phyloP scores from a whole-genome alignment of 176 grass and related monocot genomes.

The Carex littledalei region DNA sequence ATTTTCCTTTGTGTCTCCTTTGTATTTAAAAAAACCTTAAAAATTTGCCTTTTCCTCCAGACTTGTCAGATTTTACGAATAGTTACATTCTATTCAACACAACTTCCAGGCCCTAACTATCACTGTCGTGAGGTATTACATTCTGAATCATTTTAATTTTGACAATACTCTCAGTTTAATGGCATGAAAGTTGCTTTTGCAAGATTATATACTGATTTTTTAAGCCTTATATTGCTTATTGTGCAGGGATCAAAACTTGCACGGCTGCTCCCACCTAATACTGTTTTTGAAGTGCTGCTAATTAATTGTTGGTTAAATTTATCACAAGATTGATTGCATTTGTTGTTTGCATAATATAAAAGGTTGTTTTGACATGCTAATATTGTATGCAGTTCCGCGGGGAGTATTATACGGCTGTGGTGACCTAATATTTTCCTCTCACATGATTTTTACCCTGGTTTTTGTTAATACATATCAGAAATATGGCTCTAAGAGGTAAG shows the following conservation, averaged over 20 bases:
- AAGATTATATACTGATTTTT: neutral
- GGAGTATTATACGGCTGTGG: conserved; percentile 91
- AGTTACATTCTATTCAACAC: conserved; percentile 91
- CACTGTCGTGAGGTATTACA: conserved; percentile 88
- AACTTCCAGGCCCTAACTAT: conserved; percentile 97
- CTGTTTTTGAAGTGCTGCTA: conserved; percentile 68
- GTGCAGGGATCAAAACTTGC: conserved; percentile 73
- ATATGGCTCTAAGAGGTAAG: conserved; percentile 89
- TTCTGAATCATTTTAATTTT: neutral
- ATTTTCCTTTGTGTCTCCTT: conserved; percentile 15
- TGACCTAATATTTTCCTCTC: conserved; percentile 98
- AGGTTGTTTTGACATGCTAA: neutral
- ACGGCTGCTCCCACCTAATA: conserved; percentile 59
- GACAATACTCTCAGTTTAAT: neutral
- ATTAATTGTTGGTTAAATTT: conserved; percentile 67
- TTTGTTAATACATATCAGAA: conserved; percentile 90
- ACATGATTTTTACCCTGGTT: conserved; percentile 97
- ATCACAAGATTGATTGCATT: neutral
- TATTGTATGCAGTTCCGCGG: conserved; percentile 67
- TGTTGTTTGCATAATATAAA: conserved; percentile 1
- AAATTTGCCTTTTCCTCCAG: conserved; percentile 30
- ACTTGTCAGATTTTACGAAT: conserved; percentile 75
- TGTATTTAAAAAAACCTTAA: neutral
- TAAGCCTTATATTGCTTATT: conserved; percentile 10
- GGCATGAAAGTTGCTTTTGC: neutral